phyloP scores from a whole-genome alignment of 1,139 yeast species.

The Lodderomyces pseudojiufengensis region DNA sequence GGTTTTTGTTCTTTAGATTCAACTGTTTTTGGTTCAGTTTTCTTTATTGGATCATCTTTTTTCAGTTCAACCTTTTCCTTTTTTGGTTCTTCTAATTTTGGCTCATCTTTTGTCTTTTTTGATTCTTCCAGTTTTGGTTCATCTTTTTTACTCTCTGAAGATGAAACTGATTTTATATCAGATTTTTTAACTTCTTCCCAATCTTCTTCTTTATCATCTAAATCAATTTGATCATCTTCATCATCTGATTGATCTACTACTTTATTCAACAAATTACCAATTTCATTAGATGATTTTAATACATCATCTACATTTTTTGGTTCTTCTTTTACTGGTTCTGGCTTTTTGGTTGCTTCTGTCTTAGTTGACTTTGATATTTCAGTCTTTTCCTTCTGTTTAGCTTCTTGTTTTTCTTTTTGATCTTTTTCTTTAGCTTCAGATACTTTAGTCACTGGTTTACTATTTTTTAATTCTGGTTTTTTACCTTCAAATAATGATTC shows the following conservation, averaged over 20 bases:
- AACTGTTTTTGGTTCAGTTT: neutral
- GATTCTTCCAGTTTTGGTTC: constrained; percentile 8
- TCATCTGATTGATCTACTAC: constrained; percentile 41
- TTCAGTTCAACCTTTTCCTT: constrained; percentile 12
- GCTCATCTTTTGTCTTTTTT: constrained; percentile 11
- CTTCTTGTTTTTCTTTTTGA: constrained; percentile 19
- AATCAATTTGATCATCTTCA: constrained; percentile 34
- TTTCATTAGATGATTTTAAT: constrained; percentile 38
- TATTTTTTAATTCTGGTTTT: constrained; percentile 41
- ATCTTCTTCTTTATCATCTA: constrained; percentile 46
- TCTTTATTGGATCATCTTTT: constrained; percentile 5
- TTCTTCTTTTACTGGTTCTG: neutral
- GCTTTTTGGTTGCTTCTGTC: too few species aligned
- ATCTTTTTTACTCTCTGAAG: constrained; percentile 10
- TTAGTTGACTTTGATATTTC: too few species aligned
- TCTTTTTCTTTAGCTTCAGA: constrained; percentile 25
- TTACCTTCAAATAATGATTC: constrained; percentile 74
- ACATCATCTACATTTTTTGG: constrained; percentile 35
- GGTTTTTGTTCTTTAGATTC: neutral
- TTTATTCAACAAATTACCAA: constrained; percentile 34
- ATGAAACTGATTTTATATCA: constrained; percentile 14
- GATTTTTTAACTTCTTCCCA: constrained; percentile 43
- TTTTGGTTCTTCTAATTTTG: constrained; percentile 11
- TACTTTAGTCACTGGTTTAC: constrained; percentile 30
- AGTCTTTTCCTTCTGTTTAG: constrained; percentile 12